A percentile compares a stretch with the other conserved stretches of the same genome.
Evolutionary conservation across 768 basidiomycete genomes (phyloP).

Genomic region (Pisolithus sp.): DNA sequence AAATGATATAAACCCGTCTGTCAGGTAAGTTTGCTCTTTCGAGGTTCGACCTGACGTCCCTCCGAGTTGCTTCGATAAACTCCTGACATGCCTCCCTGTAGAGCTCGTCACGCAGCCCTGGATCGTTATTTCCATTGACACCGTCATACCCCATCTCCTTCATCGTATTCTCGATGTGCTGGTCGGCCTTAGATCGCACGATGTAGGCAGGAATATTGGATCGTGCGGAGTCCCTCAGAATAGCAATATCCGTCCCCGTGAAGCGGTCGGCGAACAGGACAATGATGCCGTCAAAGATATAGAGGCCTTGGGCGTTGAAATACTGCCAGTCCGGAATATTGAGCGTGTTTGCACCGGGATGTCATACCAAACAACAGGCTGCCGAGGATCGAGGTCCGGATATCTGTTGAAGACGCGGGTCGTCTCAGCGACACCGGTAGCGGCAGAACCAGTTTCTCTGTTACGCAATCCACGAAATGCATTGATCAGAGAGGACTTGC

Average conservation of each 20-base stretch:
- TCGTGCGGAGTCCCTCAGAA: constrained; percentile 24
- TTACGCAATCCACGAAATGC: constrained; percentile 27
- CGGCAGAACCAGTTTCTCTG: constrained; percentile 17
- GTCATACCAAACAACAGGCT: constrained; percentile 29
- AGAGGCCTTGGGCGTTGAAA: constrained; percentile 31
- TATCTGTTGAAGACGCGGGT: constrained; percentile 22
- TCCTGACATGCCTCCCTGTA: not conserved
- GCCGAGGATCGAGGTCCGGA: constrained; percentile 11
- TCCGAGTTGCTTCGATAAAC: constrained; percentile 8
- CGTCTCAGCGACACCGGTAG: constrained; percentile 24
- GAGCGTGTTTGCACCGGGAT: constrained; percentile 30
- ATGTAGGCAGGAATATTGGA: constrained; percentile 30
- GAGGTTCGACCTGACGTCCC: constrained; percentile 4
- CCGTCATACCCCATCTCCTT: constrained; percentile 16
- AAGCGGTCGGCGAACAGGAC: constrained; percentile 29
- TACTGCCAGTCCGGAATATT: constrained; percentile 29
- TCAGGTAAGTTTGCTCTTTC: constrained; percentile 5
- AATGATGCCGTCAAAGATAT: constrained; percentile 29
- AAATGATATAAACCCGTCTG: constrained; percentile 9
- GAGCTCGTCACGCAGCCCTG: too few relatives aligned
- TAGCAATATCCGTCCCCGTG: constrained; percentile 27
- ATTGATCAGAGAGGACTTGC: constrained; percentile 33
- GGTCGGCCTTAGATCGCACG: constrained; percentile 28
- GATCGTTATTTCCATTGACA: constrained; percentile 11
- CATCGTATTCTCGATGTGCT: constrained; percentile 22